phyloP scores from a whole-genome alignment of 2,329 filamentous ascomycete species.

The Fusarium siculi region DNA sequence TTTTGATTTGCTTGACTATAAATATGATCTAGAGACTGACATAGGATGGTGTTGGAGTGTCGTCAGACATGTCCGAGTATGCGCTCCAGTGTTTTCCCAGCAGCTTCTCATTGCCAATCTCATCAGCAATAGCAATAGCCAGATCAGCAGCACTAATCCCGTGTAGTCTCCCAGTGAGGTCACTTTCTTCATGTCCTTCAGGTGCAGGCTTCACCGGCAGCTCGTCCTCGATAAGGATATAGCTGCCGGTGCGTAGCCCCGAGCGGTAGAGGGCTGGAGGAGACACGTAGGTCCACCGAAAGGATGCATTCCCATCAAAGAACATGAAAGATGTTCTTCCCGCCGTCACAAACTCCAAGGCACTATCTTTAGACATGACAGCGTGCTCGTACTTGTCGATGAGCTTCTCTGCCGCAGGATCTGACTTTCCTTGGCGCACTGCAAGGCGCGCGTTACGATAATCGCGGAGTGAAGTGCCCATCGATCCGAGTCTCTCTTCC shows the following conservation, averaged over 20 bases:
- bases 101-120: slow-evolving; percentile 1
- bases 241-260: slow-evolving; percentile 6
- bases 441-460: slow-evolving; percentile 1
- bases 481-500: slow-evolving; percentile 10
- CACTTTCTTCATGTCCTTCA: background rate
- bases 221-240: background rate
- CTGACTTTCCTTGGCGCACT: background rate
- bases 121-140: slow-evolving; percentile 23
- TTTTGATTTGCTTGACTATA: background rate
- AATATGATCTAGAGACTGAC: background rate
- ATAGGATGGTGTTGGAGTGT: background rate
- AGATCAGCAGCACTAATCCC: slow-evolving; percentile 19
- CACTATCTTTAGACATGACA: background rate
- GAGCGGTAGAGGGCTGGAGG: slow-evolving; percentile 13
- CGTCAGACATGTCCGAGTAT: background rate
- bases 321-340: slow-evolving; percentile 7
- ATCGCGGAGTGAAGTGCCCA: background rate
- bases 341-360: slow-evolving; percentile 6
- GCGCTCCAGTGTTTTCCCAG: background rate
- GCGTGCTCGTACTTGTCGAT: background rate
- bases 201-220: slow-evolving; percentile 4
- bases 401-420: background rate
- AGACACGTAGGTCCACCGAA: slow-evolving; percentile 19
- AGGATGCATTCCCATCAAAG: slow-evolving; percentile 17
- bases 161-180: background rate